phyloP scores from a whole-genome alignment of 257 asterid species.

The Solanum sejunctum region DNA sequence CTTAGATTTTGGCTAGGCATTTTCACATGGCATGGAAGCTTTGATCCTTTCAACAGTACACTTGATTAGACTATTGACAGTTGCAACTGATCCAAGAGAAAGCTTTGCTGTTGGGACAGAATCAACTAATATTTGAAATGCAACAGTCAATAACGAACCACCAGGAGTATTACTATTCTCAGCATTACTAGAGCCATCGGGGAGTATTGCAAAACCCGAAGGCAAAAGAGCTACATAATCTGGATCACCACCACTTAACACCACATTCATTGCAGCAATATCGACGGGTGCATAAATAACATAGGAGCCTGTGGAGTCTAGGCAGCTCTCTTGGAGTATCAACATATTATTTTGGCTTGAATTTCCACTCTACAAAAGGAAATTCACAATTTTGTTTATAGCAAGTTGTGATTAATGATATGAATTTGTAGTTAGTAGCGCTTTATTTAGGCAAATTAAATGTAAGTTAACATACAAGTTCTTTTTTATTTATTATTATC shows the following conservation, averaged over 20 bases:
- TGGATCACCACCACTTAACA: slow-evolving; percentile 40
- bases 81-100: slow-evolving; percentile 43
- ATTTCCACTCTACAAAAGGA: slow-evolving; percentile 23
- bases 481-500: background rate
- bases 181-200: slow-evolving; percentile 26
- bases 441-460: background rate
- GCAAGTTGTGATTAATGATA: background rate
- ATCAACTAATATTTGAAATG: slow-evolving; percentile 48
- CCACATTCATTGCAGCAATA: slow-evolving; percentile 33
- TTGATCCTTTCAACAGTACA: slow-evolving; percentile 49
- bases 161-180: slow-evolving; percentile 18
- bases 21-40: slow-evolving; percentile 15
- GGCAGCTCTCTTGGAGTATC: slow-evolving; percentile 37
- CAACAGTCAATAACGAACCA: slow-evolving; percentile 37
- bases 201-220: slow-evolving; percentile 50
- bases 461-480: background rate
- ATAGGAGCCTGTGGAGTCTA: slow-evolving; percentile 31
- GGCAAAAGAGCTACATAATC: slow-evolving; percentile 46
- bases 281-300: slow-evolving; percentile 43
- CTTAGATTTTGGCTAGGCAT: slow-evolving; percentile 4
- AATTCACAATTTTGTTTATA: background rate
- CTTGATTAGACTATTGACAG: slow-evolving; percentile 42
- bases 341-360: slow-evolving; percentile 48
- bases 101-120: slow-evolving; percentile 49
- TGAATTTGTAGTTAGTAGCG: background rate